These are phyloP conservation scores for Sugiyamaella boreocaroliniensis DNA, from an alignment of 805 yeast genomes.

Conservation along the genomic window DNA sequence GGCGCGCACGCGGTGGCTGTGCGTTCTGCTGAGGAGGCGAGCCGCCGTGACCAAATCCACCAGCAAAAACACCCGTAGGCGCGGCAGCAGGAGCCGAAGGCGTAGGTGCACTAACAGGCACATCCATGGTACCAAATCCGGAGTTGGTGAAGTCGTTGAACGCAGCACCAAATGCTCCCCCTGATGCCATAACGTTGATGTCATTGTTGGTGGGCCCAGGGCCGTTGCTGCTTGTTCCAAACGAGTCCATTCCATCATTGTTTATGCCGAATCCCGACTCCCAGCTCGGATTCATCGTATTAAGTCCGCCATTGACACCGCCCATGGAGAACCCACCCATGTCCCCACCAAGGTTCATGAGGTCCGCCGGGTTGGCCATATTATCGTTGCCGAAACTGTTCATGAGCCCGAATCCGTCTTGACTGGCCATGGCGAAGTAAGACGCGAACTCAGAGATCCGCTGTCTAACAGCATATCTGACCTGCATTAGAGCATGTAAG, in stretches of 20 bases:
- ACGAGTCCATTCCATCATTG: neutral
- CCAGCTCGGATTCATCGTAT: neutral
- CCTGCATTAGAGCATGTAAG: too few relatives aligned
- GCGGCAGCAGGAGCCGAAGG: neutral
- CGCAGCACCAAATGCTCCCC: neutral
- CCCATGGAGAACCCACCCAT: neutral
- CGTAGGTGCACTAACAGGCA: neutral
- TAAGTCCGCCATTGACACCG: neutral
- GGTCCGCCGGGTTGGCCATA: neutral
- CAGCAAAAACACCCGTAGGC: neutral
- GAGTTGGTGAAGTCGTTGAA: neutral
- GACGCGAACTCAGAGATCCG: neutral
- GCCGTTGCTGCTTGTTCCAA: slow-evolving; percentile 1
- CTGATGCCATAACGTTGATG: neutral
- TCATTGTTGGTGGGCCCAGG: slow-evolving; percentile 1
- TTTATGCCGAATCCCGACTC: neutral
- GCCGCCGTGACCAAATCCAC: neutral
- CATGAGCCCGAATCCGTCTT: slow-evolving; percentile 12
- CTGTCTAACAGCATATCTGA: too few relatives aligned
- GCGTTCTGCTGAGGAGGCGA: neutral
- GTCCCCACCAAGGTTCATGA: neutral
- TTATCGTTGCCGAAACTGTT: slow-evolving; percentile 8
- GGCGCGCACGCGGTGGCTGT: neutral
- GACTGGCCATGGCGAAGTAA: slow-evolving; percentile 4
- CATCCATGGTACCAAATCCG: neutral